phyloP scores from a whole-genome alignment of 371 early-diverging fungal genomes.

The Mortierella sp. region DNA sequence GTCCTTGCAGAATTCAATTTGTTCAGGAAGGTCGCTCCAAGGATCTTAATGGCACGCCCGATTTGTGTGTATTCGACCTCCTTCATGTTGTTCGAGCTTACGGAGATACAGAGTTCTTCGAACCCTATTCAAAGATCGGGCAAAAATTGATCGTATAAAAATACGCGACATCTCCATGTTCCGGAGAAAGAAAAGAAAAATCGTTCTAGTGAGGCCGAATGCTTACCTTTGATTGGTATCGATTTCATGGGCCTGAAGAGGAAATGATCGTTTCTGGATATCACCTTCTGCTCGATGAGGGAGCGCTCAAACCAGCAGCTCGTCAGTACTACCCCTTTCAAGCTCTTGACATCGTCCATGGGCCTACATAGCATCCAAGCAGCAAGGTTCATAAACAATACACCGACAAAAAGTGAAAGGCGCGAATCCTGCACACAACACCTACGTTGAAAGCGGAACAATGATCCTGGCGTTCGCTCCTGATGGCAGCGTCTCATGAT shows the following conservation, averaged over 20 bases:
- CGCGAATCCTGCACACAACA: background rate
- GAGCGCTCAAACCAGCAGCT: slow-evolving; percentile 44
- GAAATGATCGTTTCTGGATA: slow-evolving; percentile 23
- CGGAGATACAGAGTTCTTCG: slow-evolving; percentile 9
- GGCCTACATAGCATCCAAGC: slow-evolving; percentile 4
- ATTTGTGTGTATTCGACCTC: slow-evolving; percentile 28
- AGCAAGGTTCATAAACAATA: background rate
- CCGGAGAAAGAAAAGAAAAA: too few relatives aligned
- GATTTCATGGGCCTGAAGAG: slow-evolving; percentile 29
- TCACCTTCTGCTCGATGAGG: slow-evolving; percentile 12
- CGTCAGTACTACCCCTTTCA: slow-evolving; percentile 25
- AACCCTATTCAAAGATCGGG: slow-evolving; percentile 13
- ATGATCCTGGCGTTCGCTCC: slow-evolving; percentile 20
- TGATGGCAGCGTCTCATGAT: slow-evolving; percentile 13
- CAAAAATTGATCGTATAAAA: background rate
- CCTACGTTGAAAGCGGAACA: slow-evolving; percentile 38
- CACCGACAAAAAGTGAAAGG: too few relatives aligned
- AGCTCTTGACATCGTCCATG: slow-evolving; percentile 1
- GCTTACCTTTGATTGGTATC: slow-evolving; percentile 20
- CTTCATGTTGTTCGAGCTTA: slow-evolving; percentile 14
- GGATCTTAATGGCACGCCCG: slow-evolving; percentile 20
- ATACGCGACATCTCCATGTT: too few relatives aligned
- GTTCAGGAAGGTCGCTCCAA: slow-evolving; percentile 23
- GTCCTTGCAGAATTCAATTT: slow-evolving; percentile 19
- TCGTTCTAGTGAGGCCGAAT: too few relatives aligned